phyloP scores from a whole-genome alignment of 306 rosid genomes.

The Lagenaria siceraria region DNA sequence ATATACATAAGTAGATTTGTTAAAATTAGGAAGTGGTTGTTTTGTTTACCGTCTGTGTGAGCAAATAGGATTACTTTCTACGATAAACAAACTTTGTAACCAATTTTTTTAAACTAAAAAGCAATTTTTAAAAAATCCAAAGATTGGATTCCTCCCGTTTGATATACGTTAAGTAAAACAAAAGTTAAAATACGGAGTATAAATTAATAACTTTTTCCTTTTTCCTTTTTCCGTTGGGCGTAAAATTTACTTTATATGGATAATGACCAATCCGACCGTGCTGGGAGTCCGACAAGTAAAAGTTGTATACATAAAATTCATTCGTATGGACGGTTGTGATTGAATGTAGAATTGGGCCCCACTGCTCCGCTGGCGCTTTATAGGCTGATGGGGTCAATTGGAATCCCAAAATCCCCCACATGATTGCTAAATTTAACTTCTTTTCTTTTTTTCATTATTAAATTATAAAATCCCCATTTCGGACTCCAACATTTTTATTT shows the following conservation, averaged over 20 bases:
- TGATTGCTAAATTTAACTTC: not conserved
- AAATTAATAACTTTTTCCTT: not conserved
- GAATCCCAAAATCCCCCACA: conserved; percentile 1
- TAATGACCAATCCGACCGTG: not conserved
- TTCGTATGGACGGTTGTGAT: conserved; percentile 1
- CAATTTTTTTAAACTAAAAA: not conserved
- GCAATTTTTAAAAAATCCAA: not conserved
- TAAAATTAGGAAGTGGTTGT: not conserved
- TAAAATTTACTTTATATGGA: not conserved
- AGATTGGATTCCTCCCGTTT: not conserved
- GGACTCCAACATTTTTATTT: no score
- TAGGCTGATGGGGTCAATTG: not conserved
- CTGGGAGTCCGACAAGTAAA: not conserved
- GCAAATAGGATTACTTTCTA: not conserved
- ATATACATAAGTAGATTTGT: not conserved
- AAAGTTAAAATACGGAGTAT: not conserved
- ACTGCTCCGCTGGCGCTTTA: not conserved
- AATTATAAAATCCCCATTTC: not conserved
- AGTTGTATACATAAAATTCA: not conserved
- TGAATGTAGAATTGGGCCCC: not conserved
- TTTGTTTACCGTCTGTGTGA: not conserved
- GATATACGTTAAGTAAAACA: not conserved
- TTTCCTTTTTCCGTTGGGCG: not conserved
- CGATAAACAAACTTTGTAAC: not conserved
- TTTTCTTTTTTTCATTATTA: not conserved